These are phyloP conservation scores for Xylaria bambusicola DNA, from an alignment of 495 filamentous ascomycete species.

Conservation along the genomic window DNA sequence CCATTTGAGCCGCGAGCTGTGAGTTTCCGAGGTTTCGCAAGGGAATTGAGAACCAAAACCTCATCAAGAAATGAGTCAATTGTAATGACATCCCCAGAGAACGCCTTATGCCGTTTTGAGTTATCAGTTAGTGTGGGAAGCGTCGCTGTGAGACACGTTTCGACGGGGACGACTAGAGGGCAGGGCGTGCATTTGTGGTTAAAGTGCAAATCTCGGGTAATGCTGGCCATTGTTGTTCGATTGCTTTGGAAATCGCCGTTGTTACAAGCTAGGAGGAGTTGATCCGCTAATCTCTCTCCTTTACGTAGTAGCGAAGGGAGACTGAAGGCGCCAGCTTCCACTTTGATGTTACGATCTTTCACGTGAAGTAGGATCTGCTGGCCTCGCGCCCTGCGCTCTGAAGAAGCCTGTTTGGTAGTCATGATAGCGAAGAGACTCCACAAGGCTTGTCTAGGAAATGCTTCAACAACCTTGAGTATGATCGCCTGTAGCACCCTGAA, in stretches of 20 bases:
- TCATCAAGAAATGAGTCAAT: constrained; percentile 73
- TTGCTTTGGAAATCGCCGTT: constrained; percentile 70
- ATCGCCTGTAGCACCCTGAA: constrained; percentile 73
- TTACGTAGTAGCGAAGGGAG: constrained; percentile 71
- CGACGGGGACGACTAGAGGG: constrained; percentile 81
- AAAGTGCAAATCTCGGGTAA: constrained; percentile 76
- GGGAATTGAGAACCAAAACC: constrained; percentile 83
- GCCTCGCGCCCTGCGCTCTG: constrained; percentile 58
- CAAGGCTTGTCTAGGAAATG: constrained; percentile 86
- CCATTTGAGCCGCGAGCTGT: constrained; percentile 88
- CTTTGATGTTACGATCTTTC: constrained; percentile 36
- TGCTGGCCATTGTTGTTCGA: constrained; percentile 62
- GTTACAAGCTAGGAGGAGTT: constrained; percentile 79
- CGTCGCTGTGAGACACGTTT: constrained; percentile 78
- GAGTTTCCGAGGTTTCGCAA: constrained; percentile 90
- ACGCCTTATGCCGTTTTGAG: constrained; percentile 75
- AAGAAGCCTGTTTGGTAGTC: constrained; percentile 42
- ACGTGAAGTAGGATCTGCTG: constrained; percentile 50
- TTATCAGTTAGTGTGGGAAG: constrained; percentile 74
- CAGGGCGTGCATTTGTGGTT: constrained; percentile 81
- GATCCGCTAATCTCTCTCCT: constrained; percentile 81
- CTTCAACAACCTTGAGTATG: constrained; percentile 75
- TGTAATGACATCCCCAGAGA: constrained; percentile 62
- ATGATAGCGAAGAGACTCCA: constrained; percentile 89
- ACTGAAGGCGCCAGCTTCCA: constrained; percentile 42